A percentile compares a stretch with the other conserved stretches of the same genome.
These are phyloP conservation scores for Sporothrix inflata DNA, from an alignment of 2,329 filamentous ascomycete species.

Conservation along the genomic window DNA sequence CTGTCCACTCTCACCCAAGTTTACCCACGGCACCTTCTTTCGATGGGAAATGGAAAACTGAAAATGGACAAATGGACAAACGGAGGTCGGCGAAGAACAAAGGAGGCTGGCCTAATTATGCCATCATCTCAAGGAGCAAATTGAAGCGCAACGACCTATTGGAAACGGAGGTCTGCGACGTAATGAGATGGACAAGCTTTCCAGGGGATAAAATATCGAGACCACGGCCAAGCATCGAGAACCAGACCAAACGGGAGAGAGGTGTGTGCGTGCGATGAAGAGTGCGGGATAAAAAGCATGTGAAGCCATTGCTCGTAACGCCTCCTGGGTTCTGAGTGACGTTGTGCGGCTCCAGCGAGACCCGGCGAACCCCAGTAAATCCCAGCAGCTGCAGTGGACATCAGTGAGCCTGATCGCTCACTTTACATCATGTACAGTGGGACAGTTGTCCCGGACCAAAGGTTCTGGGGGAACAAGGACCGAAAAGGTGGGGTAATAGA, in stretches of 20 bases:
- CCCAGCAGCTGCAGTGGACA: background rate
- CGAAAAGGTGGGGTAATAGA: background rate
- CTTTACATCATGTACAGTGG: slow-evolving; percentile 3
- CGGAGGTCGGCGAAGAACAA: background rate
- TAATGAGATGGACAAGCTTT: too few relatives aligned
- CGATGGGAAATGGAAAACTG: too few relatives aligned
- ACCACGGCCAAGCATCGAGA: too few relatives aligned
- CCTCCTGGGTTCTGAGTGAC: background rate
- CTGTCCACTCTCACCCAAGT: background rate
- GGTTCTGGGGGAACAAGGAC: background rate
- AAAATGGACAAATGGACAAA: too few relatives aligned
- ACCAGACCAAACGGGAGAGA: too few relatives aligned
- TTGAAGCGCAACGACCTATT: background rate
- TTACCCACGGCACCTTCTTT: background rate
- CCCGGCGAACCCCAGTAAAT: background rate
- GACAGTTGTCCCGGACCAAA: background rate
- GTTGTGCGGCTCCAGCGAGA: background rate
- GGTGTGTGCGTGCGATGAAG: too few relatives aligned
- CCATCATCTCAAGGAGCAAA: background rate
- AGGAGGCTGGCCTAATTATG: background rate
- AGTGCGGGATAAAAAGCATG: slow-evolving; percentile 9
- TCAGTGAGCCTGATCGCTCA: background rate
- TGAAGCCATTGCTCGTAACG: slow-evolving; percentile 5
- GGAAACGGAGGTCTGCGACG: slow-evolving; percentile 12
- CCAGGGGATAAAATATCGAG: too few relatives aligned